These are phyloP conservation scores for Hordeum pubiflorum DNA, from an alignment of 202 grass and related monocot genomes.

Conservation along the genomic window DNA sequence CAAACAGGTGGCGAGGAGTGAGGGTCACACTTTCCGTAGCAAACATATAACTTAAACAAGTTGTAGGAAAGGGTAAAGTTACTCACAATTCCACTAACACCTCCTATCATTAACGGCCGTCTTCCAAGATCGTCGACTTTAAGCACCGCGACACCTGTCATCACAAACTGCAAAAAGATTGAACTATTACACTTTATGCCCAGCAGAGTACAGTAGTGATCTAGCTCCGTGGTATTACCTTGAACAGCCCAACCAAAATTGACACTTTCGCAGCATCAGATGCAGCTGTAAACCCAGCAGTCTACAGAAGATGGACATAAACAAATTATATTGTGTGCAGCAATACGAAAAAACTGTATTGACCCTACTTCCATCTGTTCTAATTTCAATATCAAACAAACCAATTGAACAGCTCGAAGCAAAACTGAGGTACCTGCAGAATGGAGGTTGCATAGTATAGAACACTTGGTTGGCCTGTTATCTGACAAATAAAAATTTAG, in stretches of 20 bases:
- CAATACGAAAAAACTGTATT: conserved; percentile 10
- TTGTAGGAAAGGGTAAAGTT: not conserved
- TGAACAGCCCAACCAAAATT: conserved; percentile 75
- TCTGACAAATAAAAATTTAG: conserved; percentile 50
- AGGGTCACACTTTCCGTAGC: not conserved
- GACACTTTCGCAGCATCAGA: conserved; percentile 74
- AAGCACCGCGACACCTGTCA: conserved; percentile 79
- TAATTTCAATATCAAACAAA: conserved; percentile 10
- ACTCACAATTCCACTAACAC: conserved; percentile 85
- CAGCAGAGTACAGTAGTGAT: not conserved
- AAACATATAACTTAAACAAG: conserved; percentile 19
- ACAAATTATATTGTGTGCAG: conserved; percentile 13
- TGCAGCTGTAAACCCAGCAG: conserved; percentile 74
- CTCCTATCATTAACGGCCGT: conserved; percentile 80
- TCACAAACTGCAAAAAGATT: conserved; percentile 52
- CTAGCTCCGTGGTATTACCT: conserved; percentile 39
- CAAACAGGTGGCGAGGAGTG: not conserved
- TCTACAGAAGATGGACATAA: conserved; percentile 38
- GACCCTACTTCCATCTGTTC: conserved; percentile 1
- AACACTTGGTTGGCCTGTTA: conserved; percentile 95
- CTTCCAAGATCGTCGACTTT: conserved; percentile 82
- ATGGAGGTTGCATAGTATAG: conserved; percentile 93
- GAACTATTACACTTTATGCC: conserved; percentile 14
- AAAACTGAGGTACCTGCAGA: conserved; percentile 56
- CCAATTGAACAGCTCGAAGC: not conserved